Conservation (phyloP, 306 rosid genomes). For the Vigna reflexopilosa region DNA sequence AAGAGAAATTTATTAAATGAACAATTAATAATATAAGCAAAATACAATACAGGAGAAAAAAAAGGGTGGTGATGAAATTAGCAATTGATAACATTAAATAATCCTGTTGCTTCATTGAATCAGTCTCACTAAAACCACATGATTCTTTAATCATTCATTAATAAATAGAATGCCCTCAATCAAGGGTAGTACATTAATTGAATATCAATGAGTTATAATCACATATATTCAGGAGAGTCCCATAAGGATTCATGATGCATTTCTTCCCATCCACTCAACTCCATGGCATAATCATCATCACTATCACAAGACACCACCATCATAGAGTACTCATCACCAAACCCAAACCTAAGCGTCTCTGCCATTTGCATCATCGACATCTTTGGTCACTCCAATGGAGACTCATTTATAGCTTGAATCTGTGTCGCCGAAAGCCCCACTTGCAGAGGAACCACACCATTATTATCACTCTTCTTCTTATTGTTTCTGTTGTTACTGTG, state of each 20-base stretch:
- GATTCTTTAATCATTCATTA: background rate
- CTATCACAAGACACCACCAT: slow-evolving; percentile 1
- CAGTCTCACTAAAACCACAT: slow-evolving; percentile 11
- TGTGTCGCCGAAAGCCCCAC: slow-evolving; percentile 72
- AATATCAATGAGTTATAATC: background rate
- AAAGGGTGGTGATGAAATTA: background rate
- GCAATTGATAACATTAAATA: slow-evolving; percentile 2
- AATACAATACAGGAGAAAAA: background rate
- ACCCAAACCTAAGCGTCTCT: slow-evolving; percentile 47
- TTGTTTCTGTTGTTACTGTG: too few species aligned
- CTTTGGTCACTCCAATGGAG: slow-evolving; percentile 84
- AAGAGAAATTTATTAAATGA: too few species aligned
- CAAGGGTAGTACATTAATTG: background rate
- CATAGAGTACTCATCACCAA: slow-evolving; percentile 47
- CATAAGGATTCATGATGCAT: slow-evolving; percentile 59
- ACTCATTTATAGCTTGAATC: slow-evolving; percentile 89
- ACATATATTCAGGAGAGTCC: slow-evolving; percentile 46
- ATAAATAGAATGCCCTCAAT: background rate
- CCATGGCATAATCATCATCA: slow-evolving; percentile 9
- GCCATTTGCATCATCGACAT: slow-evolving; percentile 94
- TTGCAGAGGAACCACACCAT: slow-evolving; percentile 41
- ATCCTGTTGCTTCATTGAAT: slow-evolving; percentile 32
- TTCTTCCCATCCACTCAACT: slow-evolving; percentile 56
- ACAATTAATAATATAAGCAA: too few species aligned
- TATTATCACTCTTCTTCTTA: too few species aligned